Base-by-base conservation (phyloP, 2,329 filamentous ascomycete species). In the Exophiala viscosa region DNA sequence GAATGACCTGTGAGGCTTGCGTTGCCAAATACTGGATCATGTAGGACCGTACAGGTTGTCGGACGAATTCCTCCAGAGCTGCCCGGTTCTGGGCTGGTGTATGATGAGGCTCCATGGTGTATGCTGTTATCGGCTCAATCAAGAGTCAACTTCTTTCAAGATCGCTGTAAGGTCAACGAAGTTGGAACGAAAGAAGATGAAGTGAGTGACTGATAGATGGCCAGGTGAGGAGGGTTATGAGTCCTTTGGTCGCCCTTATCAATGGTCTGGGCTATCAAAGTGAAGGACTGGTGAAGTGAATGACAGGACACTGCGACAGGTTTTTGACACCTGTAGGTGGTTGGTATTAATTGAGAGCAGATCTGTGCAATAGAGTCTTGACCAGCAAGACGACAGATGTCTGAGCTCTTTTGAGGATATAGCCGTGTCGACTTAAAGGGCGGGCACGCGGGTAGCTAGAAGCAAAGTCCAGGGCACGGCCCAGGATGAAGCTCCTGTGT, bases 21-120 rank as follows among this genome's bases (percentile, higher is more conserved):
- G 69, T 64, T 41, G 74, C 74, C 58, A 77, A 62, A 62, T 77
- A 69, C 23, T 67, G 65, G 32, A 77, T 67, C 75, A 77, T 77
- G 44, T 73, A 72, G 20, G 69, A 67, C 31, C 73, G 71, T 11
- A 77, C 75, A n/a, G 74, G 73, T 39, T 69, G 66, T 48, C 69
- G 69, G 49, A 77, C 68, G 51, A 77, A 77, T 53, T 76, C 70
- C 36, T 76, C 71, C 52, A 77, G 66, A 33, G 75, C 75, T 15
- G 69, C 68, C 59, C 69, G 63, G 61, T 76, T 75, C 54, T 64
- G 62, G 39, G 59, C 56, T 33, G 52, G 43, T 20, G 56, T 58
- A 38, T 59, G 47, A 28, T 45, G 44, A 31, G 59, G 54, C 18
- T 54, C 57, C 60, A 64, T 63, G 45, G 20, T 56, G 50, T 32